phyloP scores from a whole-genome alignment of 2,329 filamentous ascomycete species.

The Colletotrichum sp. region DNA sequence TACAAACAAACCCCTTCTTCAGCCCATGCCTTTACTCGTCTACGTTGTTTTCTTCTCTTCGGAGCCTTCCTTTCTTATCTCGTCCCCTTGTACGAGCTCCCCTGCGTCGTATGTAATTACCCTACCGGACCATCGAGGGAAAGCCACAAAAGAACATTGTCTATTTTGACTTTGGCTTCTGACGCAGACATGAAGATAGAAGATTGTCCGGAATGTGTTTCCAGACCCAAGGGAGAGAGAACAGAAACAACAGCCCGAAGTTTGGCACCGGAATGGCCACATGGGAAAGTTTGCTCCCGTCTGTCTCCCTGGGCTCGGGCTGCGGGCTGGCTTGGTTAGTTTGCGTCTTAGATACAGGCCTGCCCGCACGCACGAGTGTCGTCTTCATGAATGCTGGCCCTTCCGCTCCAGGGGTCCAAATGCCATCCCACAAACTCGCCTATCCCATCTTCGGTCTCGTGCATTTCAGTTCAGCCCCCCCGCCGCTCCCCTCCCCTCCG shows the following conservation, averaged over 20 bases:
- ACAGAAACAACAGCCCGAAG: conserved; percentile 1
- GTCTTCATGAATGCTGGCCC: neutral
- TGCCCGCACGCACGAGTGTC: neutral
- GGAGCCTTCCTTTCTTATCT: neutral
- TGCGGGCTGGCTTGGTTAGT: neutral
- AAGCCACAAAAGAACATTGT: neutral
- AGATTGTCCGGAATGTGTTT: neutral
- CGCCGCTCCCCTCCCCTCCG: neutral
- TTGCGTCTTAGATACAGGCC: neutral
- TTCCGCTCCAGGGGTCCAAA: conserved; percentile 4
- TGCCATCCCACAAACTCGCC: conserved; percentile 8
- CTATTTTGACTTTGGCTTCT: neutral
- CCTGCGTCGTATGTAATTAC: neutral
- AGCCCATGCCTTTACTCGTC: neutral
- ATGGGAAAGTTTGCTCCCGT: conserved; percentile 2
- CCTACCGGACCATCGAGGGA: neutral
- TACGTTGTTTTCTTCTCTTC: neutral
- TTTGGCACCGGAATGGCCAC: conserved; percentile 5
- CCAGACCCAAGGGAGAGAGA: neutral
- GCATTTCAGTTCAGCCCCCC: neutral
- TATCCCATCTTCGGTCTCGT: conserved; percentile 5
- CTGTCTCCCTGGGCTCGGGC: neutral
- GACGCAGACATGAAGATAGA: neutral
- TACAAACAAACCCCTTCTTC: neutral
- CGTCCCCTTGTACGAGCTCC: neutral